A percentile compares a stretch with the other conserved stretches of the same genome.
Evolutionary conservation across 331 rosid species (phyloP).

Genomic region (Cydonia oblonga): DNA sequence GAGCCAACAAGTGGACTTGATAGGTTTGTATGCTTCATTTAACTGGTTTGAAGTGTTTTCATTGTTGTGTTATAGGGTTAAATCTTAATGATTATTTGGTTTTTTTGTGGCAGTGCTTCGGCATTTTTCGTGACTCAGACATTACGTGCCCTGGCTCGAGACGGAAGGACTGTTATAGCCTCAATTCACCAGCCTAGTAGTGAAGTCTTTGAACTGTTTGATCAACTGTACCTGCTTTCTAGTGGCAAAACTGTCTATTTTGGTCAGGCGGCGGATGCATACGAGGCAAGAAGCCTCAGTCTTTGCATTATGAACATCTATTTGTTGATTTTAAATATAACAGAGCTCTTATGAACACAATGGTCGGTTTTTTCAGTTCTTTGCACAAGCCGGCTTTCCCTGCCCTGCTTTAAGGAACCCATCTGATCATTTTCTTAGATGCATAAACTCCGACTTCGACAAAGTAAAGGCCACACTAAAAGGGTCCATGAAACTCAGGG

Average conservation of each 20-base stretch:
- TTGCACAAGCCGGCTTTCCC: conserved; percentile 94
- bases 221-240: conserved; percentile 81
- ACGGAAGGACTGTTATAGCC: conserved; percentile 91
- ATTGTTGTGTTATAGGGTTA: not conserved
- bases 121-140: conserved; percentile 97
- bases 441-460: conserved; percentile 90
- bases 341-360: not conserved
- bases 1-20: conserved; percentile 98
- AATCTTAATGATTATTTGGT: not conserved
- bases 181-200: conserved; percentile 98
- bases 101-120: conserved; percentile 61
- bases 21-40: conserved; percentile 30
- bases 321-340: not conserved
- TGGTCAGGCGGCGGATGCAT: conserved; percentile 87
- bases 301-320: not conserved
- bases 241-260: conserved; percentile 92
- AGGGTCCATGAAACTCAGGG: conserved; percentile 92
- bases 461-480: conserved; percentile 80
- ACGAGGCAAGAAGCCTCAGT: conserved; percentile 40
- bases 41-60: not conserved
- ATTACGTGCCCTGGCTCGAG: conserved; percentile 71
- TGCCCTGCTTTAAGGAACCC: conserved; percentile 98
- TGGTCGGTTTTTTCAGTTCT: conserved; percentile 54
- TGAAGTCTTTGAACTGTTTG: conserved; percentile 95
- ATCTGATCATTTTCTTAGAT: conserved; percentile 92